Conservation (phyloP, 2,329 filamentous ascomycete genomes). For the Cercospora beticola region DNA sequence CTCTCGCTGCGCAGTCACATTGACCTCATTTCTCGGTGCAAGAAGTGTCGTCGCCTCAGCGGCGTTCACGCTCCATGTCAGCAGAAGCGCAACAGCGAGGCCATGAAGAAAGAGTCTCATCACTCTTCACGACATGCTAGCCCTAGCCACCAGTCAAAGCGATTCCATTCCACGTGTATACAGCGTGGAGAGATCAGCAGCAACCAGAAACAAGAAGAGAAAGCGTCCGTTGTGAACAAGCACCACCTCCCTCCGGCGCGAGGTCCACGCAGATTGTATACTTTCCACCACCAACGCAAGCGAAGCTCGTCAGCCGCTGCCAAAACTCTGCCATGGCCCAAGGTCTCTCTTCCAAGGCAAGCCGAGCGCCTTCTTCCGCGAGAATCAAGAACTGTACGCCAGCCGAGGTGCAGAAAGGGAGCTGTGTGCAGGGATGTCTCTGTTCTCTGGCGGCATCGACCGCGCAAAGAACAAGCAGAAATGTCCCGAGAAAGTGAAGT, state of each 20-base stretch:
- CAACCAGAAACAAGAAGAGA: background rate
- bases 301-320: background rate
- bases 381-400: background rate
- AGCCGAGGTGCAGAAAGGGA: background rate
- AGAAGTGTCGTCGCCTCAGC: background rate
- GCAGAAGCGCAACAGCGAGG: background rate
- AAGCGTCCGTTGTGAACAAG: background rate
- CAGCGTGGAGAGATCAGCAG: background rate
- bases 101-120: constrained; percentile 3
- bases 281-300: background rate
- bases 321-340: background rate
- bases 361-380: background rate
- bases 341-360: background rate
- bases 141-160: background rate
- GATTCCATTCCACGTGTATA: background rate
- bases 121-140: background rate
- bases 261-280: background rate
- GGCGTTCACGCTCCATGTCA: background rate
- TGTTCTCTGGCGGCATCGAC: background rate
- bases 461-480: background rate
- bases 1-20: constrained; percentile 8
- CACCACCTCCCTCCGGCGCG: background rate
- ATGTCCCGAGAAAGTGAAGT: background rate
- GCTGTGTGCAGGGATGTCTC: background rate
- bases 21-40: background rate